phyloP scores from a whole-genome alignment of 805 yeast species.

The Ogataea parapolymorpha region DNA sequence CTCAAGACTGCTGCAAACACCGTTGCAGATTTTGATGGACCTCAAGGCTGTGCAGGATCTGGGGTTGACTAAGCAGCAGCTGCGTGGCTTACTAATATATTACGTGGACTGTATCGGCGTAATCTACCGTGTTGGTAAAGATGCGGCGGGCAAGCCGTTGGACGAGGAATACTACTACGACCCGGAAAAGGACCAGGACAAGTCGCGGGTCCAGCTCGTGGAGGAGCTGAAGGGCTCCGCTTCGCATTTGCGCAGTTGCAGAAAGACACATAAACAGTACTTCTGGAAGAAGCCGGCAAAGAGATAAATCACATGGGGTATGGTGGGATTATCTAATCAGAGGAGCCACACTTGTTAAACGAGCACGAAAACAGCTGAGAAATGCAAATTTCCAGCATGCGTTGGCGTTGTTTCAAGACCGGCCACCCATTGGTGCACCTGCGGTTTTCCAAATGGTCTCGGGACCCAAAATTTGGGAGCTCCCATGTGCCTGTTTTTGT shows the following conservation, averaged over 20 bases:
- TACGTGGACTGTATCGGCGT: slow-evolving; percentile 73
- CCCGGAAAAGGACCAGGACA: slow-evolving; percentile 76
- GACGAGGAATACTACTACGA: slow-evolving; percentile 93
- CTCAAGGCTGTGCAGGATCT: slow-evolving; percentile 57
- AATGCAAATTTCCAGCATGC: not conserved
- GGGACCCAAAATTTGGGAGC: not conserved
- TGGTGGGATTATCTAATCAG: slow-evolving; percentile 5
- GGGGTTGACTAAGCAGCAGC: slow-evolving; percentile 41
- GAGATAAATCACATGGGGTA: slow-evolving; percentile 10
- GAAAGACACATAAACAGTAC: slow-evolving; percentile 90
- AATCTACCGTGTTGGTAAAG: slow-evolving; percentile 85
- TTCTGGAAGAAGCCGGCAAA: slow-evolving; percentile 62
- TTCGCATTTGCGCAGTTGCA: slow-evolving; percentile 70
- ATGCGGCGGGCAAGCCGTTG: slow-evolving; percentile 92
- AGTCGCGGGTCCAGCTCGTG: slow-evolving; percentile 65
- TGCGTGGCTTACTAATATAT: slow-evolving; percentile 42
- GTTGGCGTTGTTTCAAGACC: not conserved
- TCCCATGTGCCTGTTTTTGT: slow-evolving; percentile 12
- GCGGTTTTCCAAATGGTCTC: not conserved
- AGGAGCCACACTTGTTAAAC: slow-evolving; percentile 2
- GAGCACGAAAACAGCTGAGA: not conserved
- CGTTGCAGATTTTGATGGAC: slow-evolving; percentile 60
- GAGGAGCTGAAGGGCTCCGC: slow-evolving; percentile 79
- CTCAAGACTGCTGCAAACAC: slow-evolving; percentile 83
- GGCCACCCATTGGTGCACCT: not conserved